Evolutionary conservation across 192 early-diverging fungal species (phyloP).

Genomic region (Irineochytrium annulatum): DNA sequence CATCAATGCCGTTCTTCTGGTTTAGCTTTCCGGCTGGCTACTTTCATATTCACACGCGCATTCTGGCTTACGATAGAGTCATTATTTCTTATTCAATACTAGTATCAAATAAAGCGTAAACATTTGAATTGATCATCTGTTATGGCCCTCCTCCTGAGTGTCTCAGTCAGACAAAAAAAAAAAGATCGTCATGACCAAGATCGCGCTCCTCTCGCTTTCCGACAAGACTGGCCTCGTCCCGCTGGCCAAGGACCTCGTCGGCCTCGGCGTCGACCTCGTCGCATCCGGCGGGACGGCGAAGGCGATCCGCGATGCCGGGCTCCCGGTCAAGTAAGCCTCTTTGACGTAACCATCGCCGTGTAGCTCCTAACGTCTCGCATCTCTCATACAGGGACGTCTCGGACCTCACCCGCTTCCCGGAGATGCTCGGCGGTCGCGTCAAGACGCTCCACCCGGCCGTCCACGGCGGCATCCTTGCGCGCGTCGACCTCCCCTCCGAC

Average conservation of each 20-base stretch:
- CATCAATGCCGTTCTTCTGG: slow-evolving; percentile 89
- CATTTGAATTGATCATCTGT: no score
- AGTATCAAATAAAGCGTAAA: no score
- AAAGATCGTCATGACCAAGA: background rate
- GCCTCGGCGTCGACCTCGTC: slow-evolving; percentile 74
- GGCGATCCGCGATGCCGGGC: slow-evolving; percentile 80
- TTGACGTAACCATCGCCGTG: no score
- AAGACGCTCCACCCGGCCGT: slow-evolving; percentile 99
- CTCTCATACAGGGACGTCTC: slow-evolving; percentile 77
- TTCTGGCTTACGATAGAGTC: no score
- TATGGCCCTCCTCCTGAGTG: no score
- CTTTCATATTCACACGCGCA: no score
- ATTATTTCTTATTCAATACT: no score
- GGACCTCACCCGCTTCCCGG: slow-evolving; percentile 95
- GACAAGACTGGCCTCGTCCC: slow-evolving; percentile 94
- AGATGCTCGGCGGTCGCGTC: slow-evolving; percentile 98
- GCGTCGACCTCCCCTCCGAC: slow-evolving; percentile 77
- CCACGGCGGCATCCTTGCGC: slow-evolving; percentile 94
- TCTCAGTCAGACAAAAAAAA: no score
- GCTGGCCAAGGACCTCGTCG: slow-evolving; percentile 77
- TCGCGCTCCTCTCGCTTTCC: slow-evolving; percentile 82
- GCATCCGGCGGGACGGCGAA: slow-evolving; percentile 95
- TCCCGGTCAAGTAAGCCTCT: slow-evolving; percentile 80
- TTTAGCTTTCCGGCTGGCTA: no score
- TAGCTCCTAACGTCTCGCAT: background rate